These are phyloP conservation scores for Sclerotinia borealis DNA, from an alignment of 2,329 filamentous ascomycete species.

Conservation along the genomic window DNA sequence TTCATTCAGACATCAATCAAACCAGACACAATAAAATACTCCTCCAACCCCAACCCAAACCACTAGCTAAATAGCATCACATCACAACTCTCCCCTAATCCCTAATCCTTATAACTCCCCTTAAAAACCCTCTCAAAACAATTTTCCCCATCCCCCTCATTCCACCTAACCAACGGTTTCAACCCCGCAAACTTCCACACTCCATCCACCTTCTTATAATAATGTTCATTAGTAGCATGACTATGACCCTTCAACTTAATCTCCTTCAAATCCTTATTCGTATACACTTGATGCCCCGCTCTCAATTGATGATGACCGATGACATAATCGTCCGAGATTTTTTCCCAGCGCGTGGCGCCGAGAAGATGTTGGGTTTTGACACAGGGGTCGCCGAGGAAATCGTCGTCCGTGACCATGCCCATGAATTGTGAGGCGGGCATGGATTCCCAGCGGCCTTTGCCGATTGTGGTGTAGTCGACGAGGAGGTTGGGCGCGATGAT, in stretches of 20 bases:
- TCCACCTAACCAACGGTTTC: conserved; percentile 27
- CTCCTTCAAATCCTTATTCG: conserved; percentile 15
- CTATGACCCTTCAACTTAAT: conserved; percentile 25
- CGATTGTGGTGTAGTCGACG: conserved; percentile 60
- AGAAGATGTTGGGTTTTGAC: conserved; percentile 62
- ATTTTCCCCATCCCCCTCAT: conserved; percentile 20
- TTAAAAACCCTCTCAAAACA: conserved; percentile 29
- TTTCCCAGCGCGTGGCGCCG: conserved; percentile 52
- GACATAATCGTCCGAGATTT: conserved; percentile 51
- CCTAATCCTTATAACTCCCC: conserved; percentile 17
- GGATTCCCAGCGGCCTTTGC: conserved; percentile 53
- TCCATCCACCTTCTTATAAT: conserved; percentile 26
- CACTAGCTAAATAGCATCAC: not conserved
- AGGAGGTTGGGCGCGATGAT: conserved; percentile 25
- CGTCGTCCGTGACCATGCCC: conserved; percentile 49
- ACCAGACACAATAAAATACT: too few relatives aligned
- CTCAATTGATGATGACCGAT: conserved; percentile 39
- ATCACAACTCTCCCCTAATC: not conserved
- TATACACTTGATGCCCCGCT: conserved; percentile 24
- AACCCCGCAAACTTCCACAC: conserved; percentile 30
- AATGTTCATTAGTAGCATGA: conserved; percentile 27
- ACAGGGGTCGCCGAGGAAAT: conserved; percentile 54
- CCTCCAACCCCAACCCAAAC: not conserved
- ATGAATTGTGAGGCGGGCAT: conserved; percentile 59
- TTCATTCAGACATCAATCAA: too few relatives aligned